phyloP scores from a whole-genome alignment of 2,329 filamentous ascomycete species.

The Penicillium sp. region DNA sequence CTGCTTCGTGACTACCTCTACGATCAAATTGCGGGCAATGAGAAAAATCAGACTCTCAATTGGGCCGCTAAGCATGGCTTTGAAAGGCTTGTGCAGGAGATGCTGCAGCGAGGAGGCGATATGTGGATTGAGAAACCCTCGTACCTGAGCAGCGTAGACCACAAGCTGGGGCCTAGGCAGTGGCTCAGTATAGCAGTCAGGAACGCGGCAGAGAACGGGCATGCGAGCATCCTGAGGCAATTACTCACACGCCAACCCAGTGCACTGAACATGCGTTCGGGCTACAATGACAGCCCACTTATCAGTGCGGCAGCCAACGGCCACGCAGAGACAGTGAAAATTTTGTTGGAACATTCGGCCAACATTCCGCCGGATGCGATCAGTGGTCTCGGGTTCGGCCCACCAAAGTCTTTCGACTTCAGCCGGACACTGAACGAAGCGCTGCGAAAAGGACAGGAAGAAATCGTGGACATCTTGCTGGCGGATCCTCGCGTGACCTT shows the following conservation, averaged over 20 bases:
- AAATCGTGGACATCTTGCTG: background rate
- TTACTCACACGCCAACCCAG: background rate
- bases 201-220: background rate
- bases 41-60: background rate
- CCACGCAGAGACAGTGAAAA: background rate
- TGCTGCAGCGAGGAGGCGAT: constrained; percentile 1
- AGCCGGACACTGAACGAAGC: background rate
- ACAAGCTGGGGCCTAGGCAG: background rate
- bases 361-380: background rate
- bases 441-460: background rate
- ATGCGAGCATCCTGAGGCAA: background rate
- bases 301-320: background rate
- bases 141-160: background rate
- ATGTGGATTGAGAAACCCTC: background rate
- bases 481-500: background rate
- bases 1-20: background rate
- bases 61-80: background rate
- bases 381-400: background rate
- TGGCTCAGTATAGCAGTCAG: background rate
- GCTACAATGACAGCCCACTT: background rate
- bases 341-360: background rate
- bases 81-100: background rate
- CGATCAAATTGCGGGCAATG: background rate
- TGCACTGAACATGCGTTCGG: background rate
- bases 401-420: background rate